These are phyloP conservation scores for Cryphonectria carpinicola DNA, from an alignment of 2,329 filamentous ascomycete species.

Conservation along the genomic window DNA sequence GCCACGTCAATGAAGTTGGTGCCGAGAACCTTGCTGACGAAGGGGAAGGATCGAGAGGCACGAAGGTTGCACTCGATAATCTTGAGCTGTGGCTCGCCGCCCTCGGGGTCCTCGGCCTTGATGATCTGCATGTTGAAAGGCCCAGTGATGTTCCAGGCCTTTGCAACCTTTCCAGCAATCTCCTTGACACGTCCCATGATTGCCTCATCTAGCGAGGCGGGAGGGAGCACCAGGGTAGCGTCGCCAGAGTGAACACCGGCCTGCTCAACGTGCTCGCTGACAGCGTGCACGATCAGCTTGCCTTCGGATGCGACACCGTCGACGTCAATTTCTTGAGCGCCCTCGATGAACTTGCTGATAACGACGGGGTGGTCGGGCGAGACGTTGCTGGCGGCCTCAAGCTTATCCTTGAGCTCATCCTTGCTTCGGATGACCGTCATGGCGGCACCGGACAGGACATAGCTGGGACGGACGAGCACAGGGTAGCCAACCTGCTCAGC, in stretches of 20 bases:
- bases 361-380: constrained; percentile 97
- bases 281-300: constrained; percentile 85
- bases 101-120: constrained; percentile 79
- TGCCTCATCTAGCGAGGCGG: constrained; percentile 73
- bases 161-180: constrained; percentile 93
- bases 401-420: constrained; percentile 91
- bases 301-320: constrained; percentile 89
- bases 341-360: constrained; percentile 98
- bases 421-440: constrained; percentile 96
- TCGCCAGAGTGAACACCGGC: constrained; percentile 98
- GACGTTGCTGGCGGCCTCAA: constrained; percentile 85
- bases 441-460: constrained; percentile 94
- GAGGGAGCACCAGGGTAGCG: constrained; percentile 90
- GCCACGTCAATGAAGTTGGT: constrained; percentile 97
- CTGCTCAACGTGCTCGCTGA: constrained; percentile 95
- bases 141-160: constrained; percentile 95
- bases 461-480: constrained; percentile 90
- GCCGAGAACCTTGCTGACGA: constrained; percentile 95
- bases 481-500: constrained; percentile 87
- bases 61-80: constrained; percentile 98
- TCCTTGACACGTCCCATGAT: constrained; percentile 90
- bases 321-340: constrained; percentile 93
- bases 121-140: constrained; percentile 99
- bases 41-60: constrained; percentile 96
- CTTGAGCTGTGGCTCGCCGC: constrained; percentile 78